Conservation (phyloP, 2,329 filamentous ascomycete species). For the Trichoderma pleuroti region DNA sequence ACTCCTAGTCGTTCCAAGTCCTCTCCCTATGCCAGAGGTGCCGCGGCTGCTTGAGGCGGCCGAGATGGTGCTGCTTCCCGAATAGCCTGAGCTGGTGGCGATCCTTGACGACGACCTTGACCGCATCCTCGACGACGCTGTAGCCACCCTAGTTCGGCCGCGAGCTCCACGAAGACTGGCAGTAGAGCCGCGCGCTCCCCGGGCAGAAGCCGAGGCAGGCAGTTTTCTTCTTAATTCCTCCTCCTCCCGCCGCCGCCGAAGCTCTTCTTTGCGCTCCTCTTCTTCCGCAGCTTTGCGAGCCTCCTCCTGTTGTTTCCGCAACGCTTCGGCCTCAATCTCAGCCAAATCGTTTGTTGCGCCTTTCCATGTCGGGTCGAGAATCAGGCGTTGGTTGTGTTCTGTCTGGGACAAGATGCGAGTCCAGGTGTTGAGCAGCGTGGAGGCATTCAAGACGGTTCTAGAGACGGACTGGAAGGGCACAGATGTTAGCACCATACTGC, state of each 20-base stretch:
- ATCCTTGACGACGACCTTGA: slow-evolving; percentile 22
- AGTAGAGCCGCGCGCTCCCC: slow-evolving; percentile 29
- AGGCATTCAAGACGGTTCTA: slow-evolving; percentile 80
- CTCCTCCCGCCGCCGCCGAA: slow-evolving; percentile 60
- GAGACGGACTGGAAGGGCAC: slow-evolving; percentile 63
- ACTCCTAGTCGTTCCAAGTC: slow-evolving; percentile 31
- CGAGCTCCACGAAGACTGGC: slow-evolving; percentile 9
- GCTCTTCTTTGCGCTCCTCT: slow-evolving; percentile 70
- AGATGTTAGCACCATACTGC: slow-evolving; percentile 30
- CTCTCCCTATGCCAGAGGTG: slow-evolving; percentile 32
- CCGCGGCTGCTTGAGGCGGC: slow-evolving; percentile 32
- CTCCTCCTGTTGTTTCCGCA: slow-evolving; percentile 69
- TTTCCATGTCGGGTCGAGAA: slow-evolving; percentile 85
- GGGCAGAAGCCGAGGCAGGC: slow-evolving; percentile 27
- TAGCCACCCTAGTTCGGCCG: slow-evolving; percentile 27
- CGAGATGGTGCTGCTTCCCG: slow-evolving; percentile 28
- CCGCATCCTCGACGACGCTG: slow-evolving; percentile 22
- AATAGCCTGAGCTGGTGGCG: slow-evolving; percentile 28
- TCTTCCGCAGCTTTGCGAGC: slow-evolving; percentile 76
- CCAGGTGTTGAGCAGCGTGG: slow-evolving; percentile 89
- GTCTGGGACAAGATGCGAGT: slow-evolving; percentile 94
- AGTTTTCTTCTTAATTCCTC: slow-evolving; percentile 45
- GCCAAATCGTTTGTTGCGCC: slow-evolving; percentile 81
- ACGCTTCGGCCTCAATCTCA: slow-evolving; percentile 79
- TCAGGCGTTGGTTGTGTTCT: slow-evolving; percentile 91